These are phyloP conservation scores for Corniculantispora saksenae DNA, from an alignment of 2,329 filamentous ascomycete genomes.

Conservation along the genomic window DNA sequence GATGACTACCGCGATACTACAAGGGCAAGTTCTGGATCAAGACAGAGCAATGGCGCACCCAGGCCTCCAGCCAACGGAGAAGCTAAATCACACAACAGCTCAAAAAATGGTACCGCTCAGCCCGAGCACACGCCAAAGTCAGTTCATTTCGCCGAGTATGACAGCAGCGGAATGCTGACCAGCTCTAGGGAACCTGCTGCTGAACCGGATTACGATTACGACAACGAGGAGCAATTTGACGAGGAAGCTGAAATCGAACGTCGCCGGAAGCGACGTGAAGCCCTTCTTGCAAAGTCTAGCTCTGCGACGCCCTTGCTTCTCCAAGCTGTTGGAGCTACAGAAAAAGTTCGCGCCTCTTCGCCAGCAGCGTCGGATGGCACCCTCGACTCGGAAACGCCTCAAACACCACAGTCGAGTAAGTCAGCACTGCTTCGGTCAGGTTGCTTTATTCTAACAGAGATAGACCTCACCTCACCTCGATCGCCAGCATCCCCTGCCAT, in stretches of 20 bases:
- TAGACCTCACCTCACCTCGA: constrained; percentile 44
- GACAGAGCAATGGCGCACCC: constrained; percentile 61
- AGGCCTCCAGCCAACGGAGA: constrained; percentile 61
- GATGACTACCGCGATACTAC: constrained; percentile 42
- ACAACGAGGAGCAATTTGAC: constrained; percentile 65
- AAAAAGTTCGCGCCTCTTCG: constrained; percentile 53
- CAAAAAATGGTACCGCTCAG: constrained; percentile 26
- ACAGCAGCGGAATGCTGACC: constrained; percentile 7
- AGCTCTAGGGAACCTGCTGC: constrained; percentile 22
- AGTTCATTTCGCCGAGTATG: constrained; percentile 16
- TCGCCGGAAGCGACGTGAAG: constrained; percentile 79
- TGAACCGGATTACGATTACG: constrained; percentile 46
- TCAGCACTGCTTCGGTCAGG: background rate
- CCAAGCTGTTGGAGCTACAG: constrained; percentile 68
- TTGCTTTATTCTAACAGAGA: constrained; percentile 25
- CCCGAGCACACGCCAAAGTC: background rate
- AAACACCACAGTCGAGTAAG: constrained; percentile 53
- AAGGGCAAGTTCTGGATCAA: constrained; percentile 62
- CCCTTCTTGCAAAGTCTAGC: constrained; percentile 80
- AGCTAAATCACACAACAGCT: constrained; percentile 63
- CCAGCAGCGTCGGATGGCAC: constrained; percentile 44
- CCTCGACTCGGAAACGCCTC: constrained; percentile 40
- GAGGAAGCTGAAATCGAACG: constrained; percentile 83
- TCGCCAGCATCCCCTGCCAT: constrained; percentile 49
- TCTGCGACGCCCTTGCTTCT: constrained; percentile 73